Base-by-base conservation (phyloP, 2,329 filamentous ascomycete species). In the Emmonsiellopsis sp. region DNA sequence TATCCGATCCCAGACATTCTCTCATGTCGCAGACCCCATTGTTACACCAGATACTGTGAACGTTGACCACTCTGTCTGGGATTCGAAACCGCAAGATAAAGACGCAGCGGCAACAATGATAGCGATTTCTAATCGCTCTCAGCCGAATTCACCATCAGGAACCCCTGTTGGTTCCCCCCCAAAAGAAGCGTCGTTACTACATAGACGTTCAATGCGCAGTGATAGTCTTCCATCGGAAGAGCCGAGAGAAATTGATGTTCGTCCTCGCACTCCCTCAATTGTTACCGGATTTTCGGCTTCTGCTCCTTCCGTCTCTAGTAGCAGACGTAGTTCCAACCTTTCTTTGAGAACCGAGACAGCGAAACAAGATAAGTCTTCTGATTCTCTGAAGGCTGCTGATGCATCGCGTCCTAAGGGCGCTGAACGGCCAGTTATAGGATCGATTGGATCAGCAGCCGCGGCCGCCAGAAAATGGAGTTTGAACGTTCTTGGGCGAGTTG, bases 1-100 rank as follows among this genome's bases (percentile, higher is more conserved):
- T 1, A 74, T 85, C 55, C 75, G 83, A 45, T 81, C 84, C 2
- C 75, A 77, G 38, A 85, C 85, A 0, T 84, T 86, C 59, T 79
- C 82, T 9, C 76, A 74, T 54, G 78, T 79, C 30, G 79, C 84
- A 1, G 78, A 81, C 52, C 84, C 87, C 1, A 73, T 84, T 16
- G 79, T 91, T 6, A 82, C 80, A 32, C 82, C 84, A 0, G 84
- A 89, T 61, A 76, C 79, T 35, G 77, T 81, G 0, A 84, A 85
- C 57, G 82, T 83, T 16, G 85, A 89, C 56, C 76, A 83, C 10
- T 79, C 80, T 59, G 80, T 79, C 56, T 75, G 78, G 11, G 79
- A 73, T 11, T 62, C 74, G 1, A 79, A 79, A 34, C 76, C 77
- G 5, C 78, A 79, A 1, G 79, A 82, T 49, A 76, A 75, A 55